Base-by-base conservation (phyloP, 108 stramenopile genomes). In the Stephanodiscus triporus region DNA sequence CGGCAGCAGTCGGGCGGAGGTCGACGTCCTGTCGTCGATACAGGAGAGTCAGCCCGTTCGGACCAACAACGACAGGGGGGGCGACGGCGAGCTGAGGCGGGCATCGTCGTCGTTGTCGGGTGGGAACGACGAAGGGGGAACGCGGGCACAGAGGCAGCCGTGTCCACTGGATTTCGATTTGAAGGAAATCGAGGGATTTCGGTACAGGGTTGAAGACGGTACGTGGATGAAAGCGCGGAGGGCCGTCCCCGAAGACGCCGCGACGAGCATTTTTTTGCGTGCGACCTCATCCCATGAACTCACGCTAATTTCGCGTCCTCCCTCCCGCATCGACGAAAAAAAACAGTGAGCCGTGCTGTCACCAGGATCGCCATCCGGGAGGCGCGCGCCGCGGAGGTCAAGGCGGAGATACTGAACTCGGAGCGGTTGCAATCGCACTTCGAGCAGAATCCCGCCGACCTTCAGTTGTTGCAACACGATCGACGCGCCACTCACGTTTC, bases 201-300 rank as follows among this genome's bases (percentile, higher is more conserved):
- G 99, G 2, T 99, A 99, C 74, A 86, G 99, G 34, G 97, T 99
- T 29, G 97, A 97, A 72, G 98, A 98, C 76, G 94, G 76, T 77
- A 48, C 63, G 76, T 57, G 34, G 6, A 34, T 27, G 56, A 22
- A 22, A 1, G 19, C 20, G 53, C 55, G 55, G 26, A 29, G 24
- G 24, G n/a, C 24, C 1, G 11, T 27, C 9, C 40, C 11, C 40
- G 6, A 11, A 45, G 43, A 45, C 43, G 43, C 43, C 14, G 16
- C 13, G 16, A 14, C 14, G 43, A 45, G 4, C 14, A 45, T 16
- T 14, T 16, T 45, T 45, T 14, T 45, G 11, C 14, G 11, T 9
- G 1, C 11, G 7, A 11, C 11, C 7, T 40, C 16, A 17, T 16
- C 2, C 43, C 43, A 40, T 9, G 16, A 45, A 16, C 16, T 45